These are phyloP conservation scores for Cercospora sesami DNA, from an alignment of 2,329 filamentous ascomycete genomes.

Conservation along the genomic window DNA sequence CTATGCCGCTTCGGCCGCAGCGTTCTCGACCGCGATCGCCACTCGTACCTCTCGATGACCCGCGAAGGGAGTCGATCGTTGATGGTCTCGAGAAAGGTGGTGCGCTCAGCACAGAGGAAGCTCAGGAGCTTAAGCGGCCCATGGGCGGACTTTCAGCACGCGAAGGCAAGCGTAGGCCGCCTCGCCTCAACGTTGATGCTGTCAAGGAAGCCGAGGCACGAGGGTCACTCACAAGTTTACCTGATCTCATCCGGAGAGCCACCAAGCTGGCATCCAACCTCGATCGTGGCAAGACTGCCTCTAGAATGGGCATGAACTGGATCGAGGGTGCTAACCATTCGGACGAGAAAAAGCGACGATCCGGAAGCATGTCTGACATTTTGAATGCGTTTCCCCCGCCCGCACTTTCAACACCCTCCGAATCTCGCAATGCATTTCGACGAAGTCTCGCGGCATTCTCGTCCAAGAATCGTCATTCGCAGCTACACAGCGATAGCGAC, in stretches of 20 bases:
- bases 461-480: constrained; percentile 25
- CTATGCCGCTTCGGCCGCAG: constrained; percentile 21
- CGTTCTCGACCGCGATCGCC: constrained; percentile 30
- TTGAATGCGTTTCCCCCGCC: constrained; percentile 65
- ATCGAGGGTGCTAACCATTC: constrained; percentile 40
- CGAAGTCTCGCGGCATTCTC: constrained; percentile 12
- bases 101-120: constrained; percentile 35
- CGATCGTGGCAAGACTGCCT: constrained; percentile 73
- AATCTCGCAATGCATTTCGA: constrained; percentile 22
- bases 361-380: constrained; percentile 62
- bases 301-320: constrained; percentile 55
- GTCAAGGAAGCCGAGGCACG: constrained; percentile 78
- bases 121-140: constrained; percentile 35
- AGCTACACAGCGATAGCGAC: constrained; percentile 36
- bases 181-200: constrained; percentile 76
- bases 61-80: constrained; percentile 33
- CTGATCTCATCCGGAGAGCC: constrained; percentile 85
- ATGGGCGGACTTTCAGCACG: constrained; percentile 43
- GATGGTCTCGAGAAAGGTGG: constrained; percentile 39
- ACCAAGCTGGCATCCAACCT: constrained; percentile 84
- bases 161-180: constrained; percentile 56
- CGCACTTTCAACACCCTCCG: constrained; percentile 40
- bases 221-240: constrained; percentile 86
- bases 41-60: constrained; percentile 29
- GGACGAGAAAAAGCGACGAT: constrained; percentile 40